These are phyloP conservation scores for Quercus variabilis DNA, from an alignment of 306 rosid genomes.

Conservation along the genomic window DNA sequence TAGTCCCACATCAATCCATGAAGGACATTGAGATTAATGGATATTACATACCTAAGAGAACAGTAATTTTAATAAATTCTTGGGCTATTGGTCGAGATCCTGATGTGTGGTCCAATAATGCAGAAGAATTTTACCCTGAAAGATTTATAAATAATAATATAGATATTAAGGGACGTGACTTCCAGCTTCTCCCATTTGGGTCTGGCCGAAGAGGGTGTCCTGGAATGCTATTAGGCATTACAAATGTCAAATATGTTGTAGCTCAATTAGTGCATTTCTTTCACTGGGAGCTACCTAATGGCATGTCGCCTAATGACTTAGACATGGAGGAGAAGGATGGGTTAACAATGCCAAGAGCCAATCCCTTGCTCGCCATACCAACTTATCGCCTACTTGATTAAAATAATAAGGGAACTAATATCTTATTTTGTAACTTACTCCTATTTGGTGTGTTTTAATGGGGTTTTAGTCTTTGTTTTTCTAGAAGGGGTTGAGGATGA, in stretches of 20 bases:
- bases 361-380: constrained; percentile 32
- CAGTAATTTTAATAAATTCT: constrained; percentile 27
- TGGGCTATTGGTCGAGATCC: constrained; percentile 44
- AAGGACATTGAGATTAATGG: constrained; percentile 33
- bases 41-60: constrained; percentile 23
- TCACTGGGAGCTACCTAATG: constrained; percentile 33
- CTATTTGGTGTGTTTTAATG: too few species aligned
- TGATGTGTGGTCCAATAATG: constrained; percentile 34
- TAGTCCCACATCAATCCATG: constrained; percentile 25
- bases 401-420: too few species aligned
- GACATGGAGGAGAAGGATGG: constrained; percentile 43
- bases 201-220: constrained; percentile 40
- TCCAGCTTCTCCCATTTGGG: constrained; percentile 41
- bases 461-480: too few species aligned
- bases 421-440: too few species aligned
- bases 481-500: too few species aligned
- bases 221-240: constrained; percentile 38
- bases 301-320: constrained; percentile 1
- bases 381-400: constrained; percentile 4
- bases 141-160: constrained; percentile 23
- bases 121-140: constrained; percentile 31
- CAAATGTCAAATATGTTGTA: constrained; percentile 9
- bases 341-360: constrained; percentile 26
- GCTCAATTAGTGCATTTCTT: constrained; percentile 45
- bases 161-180: constrained; percentile 29